These are phyloP conservation scores for Monosporascus sp. DNA, from an alignment of 2,329 filamentous ascomycete genomes.

Conservation along the genomic window DNA sequence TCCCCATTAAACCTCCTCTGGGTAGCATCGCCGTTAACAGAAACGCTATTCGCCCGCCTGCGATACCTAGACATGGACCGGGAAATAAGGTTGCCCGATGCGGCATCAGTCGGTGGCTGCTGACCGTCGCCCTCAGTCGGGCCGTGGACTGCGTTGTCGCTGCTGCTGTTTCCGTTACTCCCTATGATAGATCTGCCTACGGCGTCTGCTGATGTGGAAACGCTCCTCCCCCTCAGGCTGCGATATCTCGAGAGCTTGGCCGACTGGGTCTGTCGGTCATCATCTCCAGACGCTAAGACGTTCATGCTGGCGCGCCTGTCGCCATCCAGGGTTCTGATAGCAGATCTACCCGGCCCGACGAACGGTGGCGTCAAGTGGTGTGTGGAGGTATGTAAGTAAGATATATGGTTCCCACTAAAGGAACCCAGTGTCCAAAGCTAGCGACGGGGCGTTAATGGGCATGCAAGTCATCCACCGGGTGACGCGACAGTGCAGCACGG, in stretches of 20 bases:
- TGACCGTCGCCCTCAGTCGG: not conserved
- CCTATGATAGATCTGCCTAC: constrained; percentile 12
- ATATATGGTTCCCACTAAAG: not conserved
- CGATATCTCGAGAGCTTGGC: constrained; percentile 30
- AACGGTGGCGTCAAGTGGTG: not conserved
- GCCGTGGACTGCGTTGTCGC: constrained; percentile 6
- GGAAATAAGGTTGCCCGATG: constrained; percentile 23
- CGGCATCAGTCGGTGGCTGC: constrained; percentile 3
- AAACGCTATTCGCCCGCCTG: constrained; percentile 21
- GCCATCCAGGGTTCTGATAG: constrained; percentile 3
- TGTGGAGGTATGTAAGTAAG: not conserved
- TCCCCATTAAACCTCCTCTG: constrained; percentile 20
- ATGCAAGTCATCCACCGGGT: too few relatives aligned
- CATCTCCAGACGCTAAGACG: constrained; percentile 6
- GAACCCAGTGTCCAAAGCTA: not conserved
- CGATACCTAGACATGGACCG: constrained; percentile 32
- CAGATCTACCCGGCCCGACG: not conserved
- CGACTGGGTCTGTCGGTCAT: constrained; percentile 9
- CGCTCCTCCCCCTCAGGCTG: constrained; percentile 26
- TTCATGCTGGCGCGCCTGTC: constrained; percentile 11
- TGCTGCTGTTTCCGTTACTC: constrained; percentile 9
- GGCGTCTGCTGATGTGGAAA: constrained; percentile 19
- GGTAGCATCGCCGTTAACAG: constrained; percentile 20
- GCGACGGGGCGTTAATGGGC: too few relatives aligned
- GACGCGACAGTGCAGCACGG: too few relatives aligned